Conservation (phyloP, 2,329 filamentous ascomycete species). For the Fusarium hainanense region DNA sequence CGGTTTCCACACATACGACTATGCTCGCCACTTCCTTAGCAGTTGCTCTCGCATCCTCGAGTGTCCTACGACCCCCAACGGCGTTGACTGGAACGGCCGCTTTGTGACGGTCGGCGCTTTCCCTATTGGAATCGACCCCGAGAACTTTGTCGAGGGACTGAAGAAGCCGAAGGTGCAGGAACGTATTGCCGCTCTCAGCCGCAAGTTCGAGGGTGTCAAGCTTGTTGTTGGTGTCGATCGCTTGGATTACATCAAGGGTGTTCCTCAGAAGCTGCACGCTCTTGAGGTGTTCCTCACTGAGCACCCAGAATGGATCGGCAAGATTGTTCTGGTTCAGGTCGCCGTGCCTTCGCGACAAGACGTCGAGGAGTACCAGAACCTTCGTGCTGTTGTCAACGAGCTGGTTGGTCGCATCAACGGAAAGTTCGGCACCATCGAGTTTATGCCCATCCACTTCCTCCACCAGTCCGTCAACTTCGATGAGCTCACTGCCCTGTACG, state of each 20-base stretch:
- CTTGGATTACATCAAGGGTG: slow-evolving; percentile 98
- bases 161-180: slow-evolving; percentile 87
- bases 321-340: slow-evolving; percentile 95
- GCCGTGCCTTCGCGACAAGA: slow-evolving; percentile 95
- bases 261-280: slow-evolving; percentile 96
- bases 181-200: slow-evolving; percentile 83
- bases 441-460: slow-evolving; percentile 98
- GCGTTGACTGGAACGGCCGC: slow-evolving; percentile 89
- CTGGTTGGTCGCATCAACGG: slow-evolving; percentile 97
- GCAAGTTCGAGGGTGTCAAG: slow-evolving; percentile 96
- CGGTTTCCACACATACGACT: slow-evolving; percentile 99
- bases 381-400: slow-evolving; percentile 95
- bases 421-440: slow-evolving; percentile 95
- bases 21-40: slow-evolving; percentile 96
- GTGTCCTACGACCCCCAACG: slow-evolving; percentile 86
- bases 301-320: slow-evolving; percentile 97
- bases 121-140: slow-evolving; percentile 96
- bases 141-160: slow-evolving; percentile 92
- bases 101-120: slow-evolving; percentile 94
- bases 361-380: slow-evolving; percentile 97
- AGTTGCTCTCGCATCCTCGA: slow-evolving; percentile 92
- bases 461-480: slow-evolving; percentile 97
- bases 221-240: slow-evolving; percentile 97
- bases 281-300: slow-evolving; percentile 97
- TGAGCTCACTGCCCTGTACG: slow-evolving; percentile 92